Evolutionary conservation across 2,329 filamentous ascomycete species (phyloP), one percentile per base, ranked within the genome.

Genomic region (Neonectria faginata): DNA sequence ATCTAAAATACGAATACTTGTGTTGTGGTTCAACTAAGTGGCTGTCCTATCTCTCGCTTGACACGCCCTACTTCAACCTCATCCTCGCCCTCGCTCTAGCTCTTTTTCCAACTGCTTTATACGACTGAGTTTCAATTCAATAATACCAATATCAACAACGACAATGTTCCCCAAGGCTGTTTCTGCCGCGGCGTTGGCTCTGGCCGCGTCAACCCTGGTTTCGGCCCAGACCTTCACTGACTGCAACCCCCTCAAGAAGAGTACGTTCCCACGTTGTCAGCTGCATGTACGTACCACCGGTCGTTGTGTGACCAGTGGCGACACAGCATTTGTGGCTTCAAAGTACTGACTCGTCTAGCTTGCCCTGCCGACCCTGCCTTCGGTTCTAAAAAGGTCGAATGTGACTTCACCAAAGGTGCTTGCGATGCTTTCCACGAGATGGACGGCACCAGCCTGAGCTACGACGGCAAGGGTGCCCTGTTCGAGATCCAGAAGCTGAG

Each of bases 301-400:
- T 20, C 39, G 11, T 14, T 29, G 41, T 58, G 42, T 29, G 44
- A 50, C 56, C 45, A 3, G 18, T 48, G 31, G 12, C 25, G 31
- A 18, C 29, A 3, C 20, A 42, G 25, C 22, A 29, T 29, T 18
- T 18, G 12, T 31, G 50, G 4, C 11, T 53, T 33, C n/a, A 39
- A 25, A 55, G 22, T 27, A 7, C 33, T 59, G 47, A 61, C 29
- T 14, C 29, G 25, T 36, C n/a, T 60, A 87, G 86, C 75, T 36
- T 98, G 95, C 81, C 88, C 92, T 54, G 79, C 91, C 62, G 86
- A 97, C 77, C 86, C 91, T 67, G 95, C 94, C 11, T 85, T 97
- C 14, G 93, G 92, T 57, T 89, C 78, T 81, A 81, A 78, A 45
- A 66, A 64, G 22, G 71, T 81, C 57, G 70, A 73, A 63, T 89